Evolutionary conservation across 345 rosid species (phyloP), one percentile per base, ranked within the genome.

Genomic region (Sisymbrium irio): DNA sequence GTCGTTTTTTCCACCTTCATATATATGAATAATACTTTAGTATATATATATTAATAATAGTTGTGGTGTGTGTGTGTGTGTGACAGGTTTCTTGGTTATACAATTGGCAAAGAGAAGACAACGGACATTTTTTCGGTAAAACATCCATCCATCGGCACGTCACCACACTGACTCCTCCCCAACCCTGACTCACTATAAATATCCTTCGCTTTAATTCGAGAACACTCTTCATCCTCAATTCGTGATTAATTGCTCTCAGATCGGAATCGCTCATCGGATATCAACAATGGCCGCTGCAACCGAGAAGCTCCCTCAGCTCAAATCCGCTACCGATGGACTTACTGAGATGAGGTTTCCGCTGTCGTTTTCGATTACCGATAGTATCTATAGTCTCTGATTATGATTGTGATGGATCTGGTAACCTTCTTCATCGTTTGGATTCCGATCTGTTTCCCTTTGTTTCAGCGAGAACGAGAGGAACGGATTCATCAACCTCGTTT

Each of bases 401-500:
- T 47, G 7, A 49, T 14, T 14, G 4, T 27, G 27, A 22, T 63
- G 25, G 81, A 83, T 83, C 81, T 67, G 59, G 25, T 19, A 14
- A 17, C 62, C 76, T 75, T 50, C 19, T 11, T 30, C 51, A 41
- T 22, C 10, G 41, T 9, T 7, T 62, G 1, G 9, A 58, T 18
- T 46, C 30, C 67, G 33, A 59, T 69, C 36, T 73, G 6, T 17
- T 36, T 66, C 35, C 17, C 8, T 40, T 32, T 61, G 64, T 61
- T 62, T 33, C 64, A 67, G 73, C 15, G 73, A 33, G 1, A 75
- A 62, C 17, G 78, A 75, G 67, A 59, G 18, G 69, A 58, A 35
- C 25, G 98, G 97, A 82, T 90, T 87, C 88, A 76, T 89, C 84
- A 86, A 66, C 83, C 96, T 93, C 45, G 89, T 90, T 15, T 19